A percentile compares a stretch with the other conserved stretches of the same genome.
phyloP scores from a whole-genome alignment of 225 moss, liverwort and hornwort genomes.

The Polytrichum formosum region DNA sequence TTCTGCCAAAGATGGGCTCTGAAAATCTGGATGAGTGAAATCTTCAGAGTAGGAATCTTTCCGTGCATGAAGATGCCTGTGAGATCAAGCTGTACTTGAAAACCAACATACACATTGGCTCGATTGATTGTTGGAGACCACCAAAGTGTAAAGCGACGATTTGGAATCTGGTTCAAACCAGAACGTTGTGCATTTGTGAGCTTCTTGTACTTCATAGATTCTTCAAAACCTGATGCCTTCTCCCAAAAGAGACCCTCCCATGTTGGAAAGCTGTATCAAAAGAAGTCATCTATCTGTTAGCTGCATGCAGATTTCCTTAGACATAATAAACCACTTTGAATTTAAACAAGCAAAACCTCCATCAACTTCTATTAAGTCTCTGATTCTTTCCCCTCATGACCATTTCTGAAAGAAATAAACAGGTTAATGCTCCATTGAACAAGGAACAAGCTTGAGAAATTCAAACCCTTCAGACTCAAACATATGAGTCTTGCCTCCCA shows the following conservation, averaged over 20 bases:
- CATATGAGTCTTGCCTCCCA: background rate
- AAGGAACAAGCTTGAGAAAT: too few species aligned
- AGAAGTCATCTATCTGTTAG: background rate
- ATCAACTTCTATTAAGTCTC: too few species aligned
- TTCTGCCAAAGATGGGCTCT: conserved; percentile 99
- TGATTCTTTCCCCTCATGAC: too few species aligned
- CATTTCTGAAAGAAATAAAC: too few species aligned
- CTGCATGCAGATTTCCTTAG: background rate
- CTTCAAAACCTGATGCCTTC: conserved; percentile 98
- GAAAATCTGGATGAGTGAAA: conserved; percentile 98
- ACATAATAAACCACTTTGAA: too few species aligned
- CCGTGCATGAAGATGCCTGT: conserved; percentile 99
- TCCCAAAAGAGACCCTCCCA: conserved; percentile 99
- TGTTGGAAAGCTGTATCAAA: conserved; percentile 67
- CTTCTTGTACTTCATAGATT: conserved; percentile 99
- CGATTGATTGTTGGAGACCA: conserved; percentile 99
- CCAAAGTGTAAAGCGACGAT: conserved; percentile 97
- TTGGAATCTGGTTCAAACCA: conserved; percentile 97
- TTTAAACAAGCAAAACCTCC: too few species aligned
- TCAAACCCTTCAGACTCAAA: background rate
- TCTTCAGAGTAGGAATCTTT: conserved; percentile 98
- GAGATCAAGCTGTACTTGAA: conserved; percentile 97
- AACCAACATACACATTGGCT: conserved; percentile 99
- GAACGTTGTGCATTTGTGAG: conserved; percentile 97
- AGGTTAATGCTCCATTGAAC: too few species aligned